Evolutionary conservation across 2,329 filamentous ascomycete species (phyloP), one percentile per base, ranked within the genome.

Genomic region (Didymellaceae sp.): DNA sequence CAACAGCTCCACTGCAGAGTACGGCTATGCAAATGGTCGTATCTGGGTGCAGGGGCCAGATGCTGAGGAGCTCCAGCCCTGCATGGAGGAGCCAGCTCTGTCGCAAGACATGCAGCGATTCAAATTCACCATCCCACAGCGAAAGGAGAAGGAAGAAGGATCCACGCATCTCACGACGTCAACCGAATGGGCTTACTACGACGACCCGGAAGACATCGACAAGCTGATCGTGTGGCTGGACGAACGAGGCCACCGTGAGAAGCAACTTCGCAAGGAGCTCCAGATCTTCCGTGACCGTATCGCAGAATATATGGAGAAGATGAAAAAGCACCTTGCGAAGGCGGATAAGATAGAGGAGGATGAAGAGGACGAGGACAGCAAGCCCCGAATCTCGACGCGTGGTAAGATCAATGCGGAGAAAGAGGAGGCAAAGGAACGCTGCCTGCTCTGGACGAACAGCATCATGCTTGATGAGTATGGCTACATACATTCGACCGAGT

Each of bases 1-100:
- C 0, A 85, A 83, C 58, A 96, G 91, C 72, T 97, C 92, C 13
- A 97, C 93, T 1, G 89, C 91, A 1, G 81, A 86, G 35, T 91
- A 93, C 17, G 87, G 84, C 7, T 99, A 97, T 68, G 92, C 93
- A 31, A 99, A 97, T 70, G 94, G 91, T 7, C 90, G 93, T 51
- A 82, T 99, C 48, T 99, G 94, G 94, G 86, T 99, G 11, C 94
- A 99, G 74, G 94, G 94, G 0, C 94, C 94, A 0, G 91, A 96
- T 69, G 87, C 93, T 48, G 83, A 96, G 68, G 90, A 97, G 57
- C 79, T 94, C 59, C 63, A 67, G 16, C 77, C 82, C 0, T 67
- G 68, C 40, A 33, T 71, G 26, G 65, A 67, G 39, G 77, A 84
- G 6, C 86, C 90, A 14, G 82, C 87, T 53, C 84, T 91, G 70